Percentiles rank a stretch among this genome's conserved stretches.
phyloP scores from a whole-genome alignment of 2,329 filamentous ascomycete species.

The Coleophoma crateriformis region DNA sequence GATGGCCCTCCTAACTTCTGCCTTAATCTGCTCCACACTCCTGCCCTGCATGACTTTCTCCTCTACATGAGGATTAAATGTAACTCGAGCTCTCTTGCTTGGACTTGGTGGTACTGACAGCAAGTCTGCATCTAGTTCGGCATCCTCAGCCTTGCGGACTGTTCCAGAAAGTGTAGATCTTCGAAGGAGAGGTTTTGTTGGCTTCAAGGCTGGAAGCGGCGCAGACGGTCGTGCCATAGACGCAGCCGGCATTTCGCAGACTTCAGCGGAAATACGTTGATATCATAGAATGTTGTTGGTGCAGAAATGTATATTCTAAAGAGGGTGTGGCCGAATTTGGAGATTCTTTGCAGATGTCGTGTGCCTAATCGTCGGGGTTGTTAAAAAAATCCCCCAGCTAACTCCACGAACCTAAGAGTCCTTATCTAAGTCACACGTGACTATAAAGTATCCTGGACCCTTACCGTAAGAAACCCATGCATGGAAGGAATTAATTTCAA shows the following conservation, averaged over 20 bases:
- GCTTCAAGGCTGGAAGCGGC: slow-evolving; percentile 9
- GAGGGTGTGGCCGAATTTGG: too few species aligned
- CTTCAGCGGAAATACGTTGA: neutral
- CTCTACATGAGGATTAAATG: slow-evolving; percentile 22
- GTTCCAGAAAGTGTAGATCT: slow-evolving; percentile 19
- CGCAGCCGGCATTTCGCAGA: slow-evolving; percentile 1
- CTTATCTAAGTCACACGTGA: too few species aligned
- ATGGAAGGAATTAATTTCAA: too few species aligned
- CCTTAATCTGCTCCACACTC: slow-evolving; percentile 7
- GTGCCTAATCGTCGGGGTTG: neutral
- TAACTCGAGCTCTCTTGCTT: slow-evolving; percentile 22
- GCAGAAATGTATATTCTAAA: too few species aligned
- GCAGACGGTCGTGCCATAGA: slow-evolving; percentile 15
- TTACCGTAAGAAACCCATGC: too few species aligned
- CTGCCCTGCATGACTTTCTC: slow-evolving; percentile 2
- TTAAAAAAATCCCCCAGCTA: too few species aligned
- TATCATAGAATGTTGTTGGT: slow-evolving; percentile 9
- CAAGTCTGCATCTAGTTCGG: slow-evolving; percentile 18
- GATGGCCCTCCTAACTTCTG: slow-evolving; percentile 48
- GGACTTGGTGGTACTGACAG: slow-evolving; percentile 17
- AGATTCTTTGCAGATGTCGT: neutral
- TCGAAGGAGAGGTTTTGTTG: slow-evolving; percentile 23
- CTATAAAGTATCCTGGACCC: too few species aligned
- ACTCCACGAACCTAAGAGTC: too few species aligned
- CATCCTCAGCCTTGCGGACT: slow-evolving; percentile 21